Evolutionary conservation across 257 asterid genomes (phyloP).

Genomic region (Perilla frutescens): DNA sequence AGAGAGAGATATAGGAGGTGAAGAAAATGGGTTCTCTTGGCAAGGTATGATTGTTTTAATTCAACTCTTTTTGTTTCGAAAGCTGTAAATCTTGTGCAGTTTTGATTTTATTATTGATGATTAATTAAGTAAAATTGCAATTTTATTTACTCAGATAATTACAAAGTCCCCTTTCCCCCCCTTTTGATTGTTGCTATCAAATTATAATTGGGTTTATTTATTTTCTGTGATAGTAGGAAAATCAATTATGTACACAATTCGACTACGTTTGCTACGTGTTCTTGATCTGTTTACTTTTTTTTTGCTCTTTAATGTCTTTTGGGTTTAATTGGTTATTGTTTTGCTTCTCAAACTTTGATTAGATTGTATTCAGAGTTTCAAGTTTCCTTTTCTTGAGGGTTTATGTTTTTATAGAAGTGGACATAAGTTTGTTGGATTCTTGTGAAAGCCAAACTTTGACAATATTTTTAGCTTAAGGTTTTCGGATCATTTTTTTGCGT

Average conservation of each 20-base stretch:
- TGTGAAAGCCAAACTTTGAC: conserved; percentile 12
- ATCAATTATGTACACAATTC: not conserved
- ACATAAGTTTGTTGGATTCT: not conserved
- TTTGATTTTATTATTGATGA: not conserved
- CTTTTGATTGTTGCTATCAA: not conserved
- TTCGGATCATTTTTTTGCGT: conserved; percentile 2
- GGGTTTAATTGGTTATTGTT: not conserved
- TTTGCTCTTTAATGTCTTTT: not conserved
- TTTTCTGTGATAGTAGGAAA: not conserved
- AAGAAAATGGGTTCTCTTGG: conserved; percentile 46
- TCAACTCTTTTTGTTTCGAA: too few relatives aligned
- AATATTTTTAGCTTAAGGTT: not conserved
- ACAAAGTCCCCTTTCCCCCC: not conserved
- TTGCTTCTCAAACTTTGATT: conserved; percentile 8
- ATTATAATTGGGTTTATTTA: not conserved
- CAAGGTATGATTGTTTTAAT: conserved; percentile 41
- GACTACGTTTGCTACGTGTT: conserved; percentile 11
- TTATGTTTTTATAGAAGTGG: not conserved
- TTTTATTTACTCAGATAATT: conserved; percentile 23
- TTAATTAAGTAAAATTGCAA: not conserved
- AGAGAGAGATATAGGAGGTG: not conserved
- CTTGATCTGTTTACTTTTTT: not conserved
- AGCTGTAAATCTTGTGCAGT: not conserved
- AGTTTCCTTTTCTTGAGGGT: not conserved
- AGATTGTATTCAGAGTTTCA: not conserved